Conservation (phyloP, 2,329 filamentous ascomycete species). For the Calonectria fujianensis region DNA sequence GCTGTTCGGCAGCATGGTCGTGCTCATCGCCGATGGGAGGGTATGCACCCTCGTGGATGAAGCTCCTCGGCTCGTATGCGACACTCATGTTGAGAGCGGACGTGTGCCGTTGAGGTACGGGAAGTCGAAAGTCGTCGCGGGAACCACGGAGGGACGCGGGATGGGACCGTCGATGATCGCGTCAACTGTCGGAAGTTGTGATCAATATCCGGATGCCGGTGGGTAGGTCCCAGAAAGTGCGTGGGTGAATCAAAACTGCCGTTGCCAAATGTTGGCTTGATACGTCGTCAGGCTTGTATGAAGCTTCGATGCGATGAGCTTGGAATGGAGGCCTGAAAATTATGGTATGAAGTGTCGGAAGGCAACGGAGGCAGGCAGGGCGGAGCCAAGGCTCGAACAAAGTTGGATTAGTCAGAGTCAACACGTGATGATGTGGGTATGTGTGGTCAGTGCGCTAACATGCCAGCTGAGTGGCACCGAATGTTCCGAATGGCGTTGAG, state of each 20-base stretch:
- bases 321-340: conserved; percentile 60
- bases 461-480: conserved; percentile 53
- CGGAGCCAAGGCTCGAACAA: conserved; percentile 49
- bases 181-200: conserved; percentile 18
- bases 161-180: conserved; percentile 40
- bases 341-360: conserved; percentile 59
- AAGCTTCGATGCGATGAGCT: conserved; percentile 42
- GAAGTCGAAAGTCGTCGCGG: conserved; percentile 42
- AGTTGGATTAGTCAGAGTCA: conserved; percentile 52
- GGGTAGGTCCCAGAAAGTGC: not conserved
- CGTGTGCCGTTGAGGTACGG: conserved; percentile 38
- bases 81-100: conserved; percentile 67
- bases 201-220: not conserved
- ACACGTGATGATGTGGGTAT: conserved; percentile 55
- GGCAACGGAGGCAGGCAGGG: conserved; percentile 48
- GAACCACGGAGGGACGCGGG: conserved; percentile 40
- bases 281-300: conserved; percentile 41
- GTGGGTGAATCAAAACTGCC: conserved; percentile 17
- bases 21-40: conserved; percentile 67
- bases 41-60: conserved; percentile 69
- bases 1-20: conserved; percentile 64
- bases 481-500: conserved; percentile 46
- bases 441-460: conserved; percentile 47
- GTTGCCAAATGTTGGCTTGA: conserved; percentile 33
- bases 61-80: conserved; percentile 70